Conservation (phyloP, 768 basidiomycete species). For the Leucogyrophana mollusca region DNA sequence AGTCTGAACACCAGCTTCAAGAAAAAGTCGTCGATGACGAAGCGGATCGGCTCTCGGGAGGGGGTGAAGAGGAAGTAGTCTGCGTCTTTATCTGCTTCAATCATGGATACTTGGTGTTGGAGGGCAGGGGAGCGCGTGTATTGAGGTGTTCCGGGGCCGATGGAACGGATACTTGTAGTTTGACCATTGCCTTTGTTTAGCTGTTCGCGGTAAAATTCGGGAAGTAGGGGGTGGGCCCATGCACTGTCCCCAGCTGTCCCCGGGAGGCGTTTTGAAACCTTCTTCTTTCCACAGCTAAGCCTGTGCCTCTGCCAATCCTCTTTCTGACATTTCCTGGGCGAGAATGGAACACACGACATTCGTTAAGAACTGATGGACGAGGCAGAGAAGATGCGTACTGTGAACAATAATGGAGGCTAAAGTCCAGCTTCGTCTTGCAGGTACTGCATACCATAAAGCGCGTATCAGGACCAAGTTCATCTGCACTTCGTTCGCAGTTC, state of each 20-base stretch:
- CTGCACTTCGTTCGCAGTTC: conserved; percentile 16
- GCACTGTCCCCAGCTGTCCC: conserved; percentile 14
- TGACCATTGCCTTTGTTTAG: not conserved
- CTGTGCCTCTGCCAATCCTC: conserved; percentile 16
- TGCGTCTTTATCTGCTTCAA: conserved; percentile 13
- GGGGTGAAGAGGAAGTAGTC: conserved; percentile 21
- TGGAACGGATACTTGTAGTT: not conserved
- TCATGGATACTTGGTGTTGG: conserved; percentile 15
- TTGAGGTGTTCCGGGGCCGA: conserved; percentile 10
- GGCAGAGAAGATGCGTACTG: not conserved
- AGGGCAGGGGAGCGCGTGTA: conserved; percentile 12
- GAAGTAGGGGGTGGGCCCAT: conserved; percentile 8
- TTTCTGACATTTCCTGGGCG: conserved; percentile 14
- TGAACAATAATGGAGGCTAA: conserved; percentile 19
- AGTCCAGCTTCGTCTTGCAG: conserved; percentile 16
- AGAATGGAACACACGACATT: too few species aligned
- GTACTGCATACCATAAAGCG: conserved; percentile 21
- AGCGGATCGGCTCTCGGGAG: conserved; percentile 10
- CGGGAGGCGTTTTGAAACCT: conserved; percentile 14
- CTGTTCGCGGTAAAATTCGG: conserved; percentile 1
- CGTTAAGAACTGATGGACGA: not conserved
- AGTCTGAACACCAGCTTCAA: conserved; percentile 13
- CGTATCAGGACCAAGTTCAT: conserved; percentile 10
- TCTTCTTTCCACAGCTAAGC: conserved; percentile 15
- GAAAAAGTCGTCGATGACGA: conserved; percentile 9